These are phyloP conservation scores for Tulasnella calospora DNA, from an alignment of 768 basidiomycete species.

Conservation along the genomic window DNA sequence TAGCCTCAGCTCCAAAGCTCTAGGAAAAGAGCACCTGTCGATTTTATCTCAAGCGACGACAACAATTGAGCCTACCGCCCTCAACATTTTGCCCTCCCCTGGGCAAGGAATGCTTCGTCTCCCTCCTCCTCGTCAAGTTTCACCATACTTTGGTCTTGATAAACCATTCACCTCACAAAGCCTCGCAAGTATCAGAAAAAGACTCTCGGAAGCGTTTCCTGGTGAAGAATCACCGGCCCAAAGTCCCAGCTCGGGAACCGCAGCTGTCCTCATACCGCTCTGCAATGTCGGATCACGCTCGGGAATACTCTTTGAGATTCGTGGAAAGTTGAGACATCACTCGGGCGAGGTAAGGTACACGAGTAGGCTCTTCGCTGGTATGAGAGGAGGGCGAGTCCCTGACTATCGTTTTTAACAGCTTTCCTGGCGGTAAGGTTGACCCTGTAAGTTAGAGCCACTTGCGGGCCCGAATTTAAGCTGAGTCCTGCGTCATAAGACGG, in stretches of 20 bases:
- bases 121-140: background rate
- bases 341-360: constrained; percentile 77
- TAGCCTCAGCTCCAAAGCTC: background rate
- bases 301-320: constrained; percentile 66
- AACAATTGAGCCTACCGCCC: background rate
- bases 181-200: constrained; percentile 1
- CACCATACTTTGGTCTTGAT: constrained; percentile 4
- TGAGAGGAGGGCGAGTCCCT: background rate
- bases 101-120: constrained; percentile 11
- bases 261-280: constrained; percentile 70
- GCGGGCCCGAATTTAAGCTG: background rate
- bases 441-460: constrained; percentile 40
- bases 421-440: constrained; percentile 70
- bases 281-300: constrained; percentile 67
- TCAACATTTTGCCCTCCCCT: background rate
- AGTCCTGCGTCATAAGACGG: constrained; percentile 40
- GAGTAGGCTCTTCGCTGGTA: background rate
- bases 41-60: background rate
- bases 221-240: background rate
- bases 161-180: constrained; percentile 9
- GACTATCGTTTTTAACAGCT: constrained; percentile 42
- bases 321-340: constrained; percentile 60
- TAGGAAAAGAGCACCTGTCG: background rate
- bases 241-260: constrained; percentile 31
- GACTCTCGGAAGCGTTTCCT: background rate